These are phyloP conservation scores for Adansonia rubrostipa DNA, from an alignment of 441 rosid species.

Conservation along the genomic window DNA sequence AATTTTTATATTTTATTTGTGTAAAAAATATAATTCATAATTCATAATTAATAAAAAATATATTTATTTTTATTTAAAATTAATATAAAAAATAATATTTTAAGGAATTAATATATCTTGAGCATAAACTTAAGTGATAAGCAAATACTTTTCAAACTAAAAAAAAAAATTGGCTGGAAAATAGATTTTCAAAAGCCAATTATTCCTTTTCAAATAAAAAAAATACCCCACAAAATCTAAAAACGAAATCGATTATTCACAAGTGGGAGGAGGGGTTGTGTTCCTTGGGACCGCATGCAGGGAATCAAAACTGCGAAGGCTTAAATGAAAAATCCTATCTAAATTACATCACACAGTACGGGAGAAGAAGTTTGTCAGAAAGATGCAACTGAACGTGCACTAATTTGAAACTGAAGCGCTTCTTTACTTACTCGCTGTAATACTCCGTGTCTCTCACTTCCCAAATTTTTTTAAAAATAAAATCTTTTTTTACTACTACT, in stretches of 20 bases:
- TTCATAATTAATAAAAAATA: too few species aligned
- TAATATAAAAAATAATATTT: too few species aligned
- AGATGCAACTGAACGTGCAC: constrained; percentile 51
- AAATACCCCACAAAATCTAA: constrained; percentile 12
- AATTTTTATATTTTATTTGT: too few species aligned
- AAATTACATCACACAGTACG: constrained; percentile 36
- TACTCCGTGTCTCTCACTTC: constrained; percentile 21
- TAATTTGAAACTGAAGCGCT: neutral
- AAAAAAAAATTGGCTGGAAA: too few species aligned
- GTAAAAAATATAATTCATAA: too few species aligned
- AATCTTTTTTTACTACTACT: too few species aligned
- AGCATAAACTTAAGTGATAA: too few species aligned
- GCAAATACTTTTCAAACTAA: too few species aligned
- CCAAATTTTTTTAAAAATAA: neutral
- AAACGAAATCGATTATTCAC: neutral
- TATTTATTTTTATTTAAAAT: too few species aligned
- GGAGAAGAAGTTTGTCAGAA: constrained; percentile 47
- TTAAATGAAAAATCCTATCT: constrained; percentile 32
- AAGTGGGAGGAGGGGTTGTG: neutral
- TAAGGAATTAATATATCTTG: too few species aligned
- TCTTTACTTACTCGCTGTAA: neutral
- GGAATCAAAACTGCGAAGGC: neutral
- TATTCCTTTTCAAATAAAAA: too few species aligned
- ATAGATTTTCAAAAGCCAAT: too few species aligned
- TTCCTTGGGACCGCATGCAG: constrained; percentile 1